Evolutionary conservation across 2,329 filamentous ascomycete species (phyloP).

Genomic region (Aspergillus intermedius): DNA sequence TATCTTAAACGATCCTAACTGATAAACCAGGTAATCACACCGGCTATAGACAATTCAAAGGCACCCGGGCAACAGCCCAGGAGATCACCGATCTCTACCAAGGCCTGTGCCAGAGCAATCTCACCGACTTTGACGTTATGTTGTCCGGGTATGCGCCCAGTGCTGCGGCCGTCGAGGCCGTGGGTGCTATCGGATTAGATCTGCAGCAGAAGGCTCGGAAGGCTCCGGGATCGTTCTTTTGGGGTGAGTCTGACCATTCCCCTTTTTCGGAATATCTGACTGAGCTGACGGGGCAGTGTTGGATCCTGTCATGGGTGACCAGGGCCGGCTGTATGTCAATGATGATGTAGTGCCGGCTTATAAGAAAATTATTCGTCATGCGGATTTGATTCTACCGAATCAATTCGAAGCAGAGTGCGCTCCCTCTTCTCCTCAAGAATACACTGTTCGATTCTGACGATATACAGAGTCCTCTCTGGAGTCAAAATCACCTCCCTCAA

Average conservation of each 20-base stretch:
- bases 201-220: conserved; percentile 59
- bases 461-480: conserved; percentile 67
- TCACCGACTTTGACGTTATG: conserved; percentile 89
- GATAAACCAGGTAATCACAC: conserved; percentile 76
- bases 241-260: conserved; percentile 47
- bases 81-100: conserved; percentile 81
- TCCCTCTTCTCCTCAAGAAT: neutral
- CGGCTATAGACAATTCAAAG: conserved; percentile 82
- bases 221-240: conserved; percentile 77
- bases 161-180: conserved; percentile 72
- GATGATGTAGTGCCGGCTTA: conserved; percentile 90
- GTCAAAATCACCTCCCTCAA: conserved; percentile 71
- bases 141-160: conserved; percentile 92
- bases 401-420: conserved; percentile 93
- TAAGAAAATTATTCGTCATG: conserved; percentile 68
- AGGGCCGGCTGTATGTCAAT: conserved; percentile 83
- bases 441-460: neutral
- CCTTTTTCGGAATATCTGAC: conserved; percentile 2
- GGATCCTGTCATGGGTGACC: conserved; percentile 97
- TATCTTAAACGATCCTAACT: neutral
- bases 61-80: conserved; percentile 70
- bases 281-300: conserved; percentile 51
- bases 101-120: conserved; percentile 73
- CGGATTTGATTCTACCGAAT: conserved; percentile 90
- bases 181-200: conserved; percentile 77